phyloP scores from a whole-genome alignment of 805 yeast species.

The Clavispora carvajalis region DNA sequence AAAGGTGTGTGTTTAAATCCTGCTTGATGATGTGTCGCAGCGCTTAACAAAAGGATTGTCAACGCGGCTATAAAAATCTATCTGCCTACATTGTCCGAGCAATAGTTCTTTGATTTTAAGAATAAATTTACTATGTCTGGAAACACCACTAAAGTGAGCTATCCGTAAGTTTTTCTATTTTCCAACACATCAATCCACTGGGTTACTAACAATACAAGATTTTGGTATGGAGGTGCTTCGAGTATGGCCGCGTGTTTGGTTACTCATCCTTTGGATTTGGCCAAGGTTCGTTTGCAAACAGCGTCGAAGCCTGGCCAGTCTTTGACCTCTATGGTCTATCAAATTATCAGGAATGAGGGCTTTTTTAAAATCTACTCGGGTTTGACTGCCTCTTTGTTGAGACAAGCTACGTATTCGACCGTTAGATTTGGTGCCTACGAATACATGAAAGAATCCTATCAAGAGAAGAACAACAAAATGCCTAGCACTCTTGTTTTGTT shows the following conservation, averaged over 20 bases:
- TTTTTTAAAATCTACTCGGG: slow-evolving; percentile 73
- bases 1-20: no score
- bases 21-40: neutral
- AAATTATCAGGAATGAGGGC: slow-evolving; percentile 61
- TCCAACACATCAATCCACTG: neutral
- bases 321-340: slow-evolving; percentile 54
- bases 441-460: slow-evolving; percentile 51
- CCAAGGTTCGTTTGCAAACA: slow-evolving; percentile 83
- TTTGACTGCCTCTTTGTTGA: slow-evolving; percentile 69
- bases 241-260: slow-evolving; percentile 62
- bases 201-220: slow-evolving; percentile 21
- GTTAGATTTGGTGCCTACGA: slow-evolving; percentile 87
- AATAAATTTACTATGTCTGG: slow-evolving; percentile 8
- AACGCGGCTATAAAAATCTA: neutral
- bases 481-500: slow-evolving; percentile 58
- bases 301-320: slow-evolving; percentile 63
- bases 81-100: no score
- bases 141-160: slow-evolving; percentile 13
- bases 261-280: slow-evolving; percentile 81
- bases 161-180: slow-evolving; percentile 13
- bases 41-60: neutral
- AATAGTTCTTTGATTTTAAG: no score
- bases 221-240: slow-evolving; percentile 68
- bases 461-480: slow-evolving; percentile 34
- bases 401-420: slow-evolving; percentile 87